These are phyloP conservation scores for Biscutella laevigata DNA, from an alignment of 441 rosid genomes.

Conservation along the genomic window DNA sequence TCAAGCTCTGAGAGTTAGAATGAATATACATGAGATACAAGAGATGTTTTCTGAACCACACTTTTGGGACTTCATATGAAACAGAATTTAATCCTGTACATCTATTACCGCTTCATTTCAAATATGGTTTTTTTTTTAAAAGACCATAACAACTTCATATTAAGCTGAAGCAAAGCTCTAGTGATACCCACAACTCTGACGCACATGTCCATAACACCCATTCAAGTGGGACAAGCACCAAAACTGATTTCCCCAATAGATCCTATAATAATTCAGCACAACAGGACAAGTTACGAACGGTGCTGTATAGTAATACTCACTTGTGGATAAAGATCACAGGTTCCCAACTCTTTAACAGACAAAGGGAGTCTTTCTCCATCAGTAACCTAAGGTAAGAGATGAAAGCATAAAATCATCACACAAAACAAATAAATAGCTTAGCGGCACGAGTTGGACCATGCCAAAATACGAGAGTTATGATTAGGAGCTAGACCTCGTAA, in stretches of 20 bases:
- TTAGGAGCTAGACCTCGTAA: slow-evolving; percentile 45
- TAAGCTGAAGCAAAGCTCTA: slow-evolving; percentile 7
- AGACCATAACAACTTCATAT: neutral
- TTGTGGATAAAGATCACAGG: slow-evolving; percentile 98
- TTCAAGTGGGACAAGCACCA: slow-evolving; percentile 3
- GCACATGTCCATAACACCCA: neutral
- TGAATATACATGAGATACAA: neutral
- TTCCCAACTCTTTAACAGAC: slow-evolving; percentile 96
- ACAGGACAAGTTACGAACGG: neutral
- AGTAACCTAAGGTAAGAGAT: slow-evolving; percentile 49
- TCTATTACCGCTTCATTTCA: neutral
- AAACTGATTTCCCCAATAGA: neutral
- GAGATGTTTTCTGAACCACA: slow-evolving; percentile 4
- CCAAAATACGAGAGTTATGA: neutral
- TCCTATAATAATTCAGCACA: neutral
- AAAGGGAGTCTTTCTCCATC: slow-evolving; percentile 96
- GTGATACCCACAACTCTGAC: slow-evolving; percentile 4
- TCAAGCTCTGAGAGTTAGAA: slow-evolving; percentile 56
- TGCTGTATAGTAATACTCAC: slow-evolving; percentile 38
- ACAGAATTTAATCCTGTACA: neutral
- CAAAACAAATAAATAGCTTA: slow-evolving; percentile 15
- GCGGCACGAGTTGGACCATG: neutral
- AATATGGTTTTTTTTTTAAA: neutral
- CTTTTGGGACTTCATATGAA: neutral
- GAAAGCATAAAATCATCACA: slow-evolving; percentile 15